Evolutionary conservation across 2,329 filamentous ascomycete genomes (phyloP).

Genomic region (Epichloe uncinata): DNA sequence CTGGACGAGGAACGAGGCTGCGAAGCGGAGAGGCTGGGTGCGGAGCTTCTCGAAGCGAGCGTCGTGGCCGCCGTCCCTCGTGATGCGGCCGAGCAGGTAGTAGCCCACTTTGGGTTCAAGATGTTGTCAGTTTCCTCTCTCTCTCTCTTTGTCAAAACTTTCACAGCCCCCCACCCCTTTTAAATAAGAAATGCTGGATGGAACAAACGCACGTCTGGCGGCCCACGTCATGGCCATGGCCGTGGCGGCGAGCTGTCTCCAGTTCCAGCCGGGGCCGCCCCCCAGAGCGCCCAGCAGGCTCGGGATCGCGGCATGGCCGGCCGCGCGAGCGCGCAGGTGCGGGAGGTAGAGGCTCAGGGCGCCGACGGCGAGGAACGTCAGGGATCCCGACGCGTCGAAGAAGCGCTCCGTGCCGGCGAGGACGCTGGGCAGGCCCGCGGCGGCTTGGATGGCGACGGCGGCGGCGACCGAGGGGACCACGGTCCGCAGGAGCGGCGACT

Average conservation of each 20-base stretch:
- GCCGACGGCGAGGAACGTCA: slow-evolving; percentile 53
- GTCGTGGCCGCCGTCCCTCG: slow-evolving; percentile 47
- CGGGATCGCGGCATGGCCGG: slow-evolving; percentile 28
- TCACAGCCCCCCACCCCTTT: too few relatives aligned
- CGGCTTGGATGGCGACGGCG: slow-evolving; percentile 49
- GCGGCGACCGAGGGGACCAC: slow-evolving; percentile 48
- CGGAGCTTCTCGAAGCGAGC: slow-evolving; percentile 31
- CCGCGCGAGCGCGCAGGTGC: slow-evolving; percentile 38
- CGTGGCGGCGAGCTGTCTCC: slow-evolving; percentile 36
- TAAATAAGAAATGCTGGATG: too few relatives aligned
- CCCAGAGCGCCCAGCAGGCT: too few relatives aligned
- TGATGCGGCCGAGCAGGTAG: slow-evolving; percentile 50
- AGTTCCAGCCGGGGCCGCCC: too few relatives aligned
- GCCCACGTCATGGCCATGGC: slow-evolving; percentile 42
- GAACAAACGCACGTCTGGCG: slow-evolving; percentile 33
- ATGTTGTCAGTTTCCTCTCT: slow-evolving; percentile 14
- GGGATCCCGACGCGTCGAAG: slow-evolving; percentile 53
- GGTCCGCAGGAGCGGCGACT: slow-evolving; percentile 47
- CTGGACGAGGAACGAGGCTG: slow-evolving; percentile 35
- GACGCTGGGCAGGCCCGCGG: slow-evolving; percentile 49
- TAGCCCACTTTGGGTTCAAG: slow-evolving; percentile 38
- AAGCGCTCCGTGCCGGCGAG: slow-evolving; percentile 47
- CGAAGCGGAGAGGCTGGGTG: slow-evolving; percentile 21
- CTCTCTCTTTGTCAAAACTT: too few relatives aligned
- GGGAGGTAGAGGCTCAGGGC: slow-evolving; percentile 49